Evolutionary conservation across 1,139 yeast species (phyloP).

Genomic region (Meyerozyma athensensis): DNA sequence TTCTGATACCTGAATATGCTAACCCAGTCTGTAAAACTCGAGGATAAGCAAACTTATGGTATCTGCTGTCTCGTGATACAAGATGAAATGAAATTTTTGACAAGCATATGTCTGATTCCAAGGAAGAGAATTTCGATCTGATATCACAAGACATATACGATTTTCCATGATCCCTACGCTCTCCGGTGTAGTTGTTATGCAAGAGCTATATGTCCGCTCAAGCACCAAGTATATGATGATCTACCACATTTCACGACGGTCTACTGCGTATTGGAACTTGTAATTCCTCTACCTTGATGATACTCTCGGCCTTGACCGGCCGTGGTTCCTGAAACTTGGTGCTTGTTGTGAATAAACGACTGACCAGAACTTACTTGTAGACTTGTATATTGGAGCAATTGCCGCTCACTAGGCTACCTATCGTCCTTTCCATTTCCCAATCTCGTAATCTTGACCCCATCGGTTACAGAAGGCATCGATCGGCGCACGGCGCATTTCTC

Average conservation of each 20-base stretch:
- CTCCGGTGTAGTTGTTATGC: slow-evolving; percentile 1
- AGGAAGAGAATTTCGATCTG: slow-evolving; percentile 48
- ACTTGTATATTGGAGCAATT: slow-evolving; percentile 2
- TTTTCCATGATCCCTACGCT: slow-evolving; percentile 2
- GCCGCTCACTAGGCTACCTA: no score
- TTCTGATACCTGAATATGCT: slow-evolving; percentile 49
- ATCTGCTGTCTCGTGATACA: slow-evolving; percentile 27
- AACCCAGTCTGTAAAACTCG: slow-evolving; percentile 9
- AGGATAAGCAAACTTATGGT: slow-evolving; percentile 7
- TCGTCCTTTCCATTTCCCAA: background rate
- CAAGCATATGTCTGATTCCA: slow-evolving; percentile 98
- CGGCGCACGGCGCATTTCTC: slow-evolving; percentile 1
- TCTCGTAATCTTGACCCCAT: background rate
- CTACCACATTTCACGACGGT: slow-evolving; percentile 98
- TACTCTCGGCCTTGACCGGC: slow-evolving; percentile 96
- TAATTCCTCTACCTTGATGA: slow-evolving; percentile 86
- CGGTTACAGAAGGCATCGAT: background rate
- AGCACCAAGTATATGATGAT: slow-evolving; percentile 71
- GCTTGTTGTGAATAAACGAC: slow-evolving; percentile 3
- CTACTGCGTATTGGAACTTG: slow-evolving; percentile 88
- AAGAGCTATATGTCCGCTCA: background rate
- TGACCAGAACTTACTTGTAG: slow-evolving; percentile 6
- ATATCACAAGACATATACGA: background rate
- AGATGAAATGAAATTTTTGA: slow-evolving; percentile 61
- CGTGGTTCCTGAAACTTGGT: slow-evolving; percentile 68